Evolutionary conservation across 73 alveolate genomes (phyloP), one percentile per base, ranked within the genome.

Genomic region (Urostyla sp.): DNA sequence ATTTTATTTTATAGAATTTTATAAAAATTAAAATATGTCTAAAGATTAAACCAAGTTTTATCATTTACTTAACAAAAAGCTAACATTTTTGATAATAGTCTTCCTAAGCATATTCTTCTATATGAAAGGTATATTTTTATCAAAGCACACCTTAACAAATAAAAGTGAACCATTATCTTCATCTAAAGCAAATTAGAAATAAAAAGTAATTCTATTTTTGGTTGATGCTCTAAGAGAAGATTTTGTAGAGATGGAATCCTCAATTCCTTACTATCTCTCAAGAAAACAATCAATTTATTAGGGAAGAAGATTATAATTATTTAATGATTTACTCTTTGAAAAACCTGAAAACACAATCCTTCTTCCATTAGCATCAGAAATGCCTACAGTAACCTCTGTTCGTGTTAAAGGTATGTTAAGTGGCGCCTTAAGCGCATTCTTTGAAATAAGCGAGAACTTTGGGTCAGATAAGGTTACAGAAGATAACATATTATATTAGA

Each of bases 351-450:
- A 88, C 53, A 37, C 93, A 26, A 34, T 57, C 0, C 69, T 84
- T 11, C 15, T 74, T 0, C 58, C 72, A 3, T 54, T 59, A 24
- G 52, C 38, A n/a, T 59, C 92, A 16, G 95, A 88, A 43, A 88
- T 91, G 73, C 96, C 96, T 5, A 90, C 96, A 13, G 86, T 81
- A 26, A 90, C 96, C 0, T 60, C 81, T 38, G 87, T 78, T 35
- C 61, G 96, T 45, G 75, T 90, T 48, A 90, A 90, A 59, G 87
- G 87, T 6, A 36, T 90, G 0, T 18, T 73, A 8, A 87, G 90
- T 0, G 96, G 96, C 13, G 50, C 89, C 27, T 46, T 90, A 55
- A 92, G 90, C 18, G 86, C 96, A 11, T 90, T 72, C 59, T 54
- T 90, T 49, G 96, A 90, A 30, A 43, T 87, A 18, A 74, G 89